Conservation (phyloP, 768 basidiomycete genomes). For the Kwoniella pini region DNA sequence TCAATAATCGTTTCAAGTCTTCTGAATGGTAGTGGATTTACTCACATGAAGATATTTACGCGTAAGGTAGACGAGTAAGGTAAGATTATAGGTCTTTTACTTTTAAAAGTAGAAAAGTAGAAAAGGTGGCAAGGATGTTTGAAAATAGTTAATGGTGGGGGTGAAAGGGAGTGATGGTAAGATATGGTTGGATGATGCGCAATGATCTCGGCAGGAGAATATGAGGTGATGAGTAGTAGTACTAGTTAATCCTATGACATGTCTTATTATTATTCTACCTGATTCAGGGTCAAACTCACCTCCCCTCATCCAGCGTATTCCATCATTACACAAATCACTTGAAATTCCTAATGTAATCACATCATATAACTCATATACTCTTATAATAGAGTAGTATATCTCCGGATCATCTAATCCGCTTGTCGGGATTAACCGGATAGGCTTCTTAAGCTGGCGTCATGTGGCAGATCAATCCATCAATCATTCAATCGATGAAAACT, state of each 20-base stretch:
- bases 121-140: neutral
- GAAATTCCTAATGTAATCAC: too few relatives aligned
- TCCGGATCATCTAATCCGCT: neutral
- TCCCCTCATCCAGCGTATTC: constrained; percentile 4
- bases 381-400: neutral
- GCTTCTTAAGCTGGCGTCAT: too few relatives aligned
- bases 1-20: neutral
- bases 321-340: too few relatives aligned
- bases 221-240: neutral
- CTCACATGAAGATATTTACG: constrained; percentile 18
- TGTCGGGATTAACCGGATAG: constrained; percentile 9
- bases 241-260: neutral
- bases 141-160: neutral
- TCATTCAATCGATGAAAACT: too few relatives aligned
- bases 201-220: neutral
- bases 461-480: neutral
- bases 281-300: constrained; percentile 1
- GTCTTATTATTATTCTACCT: neutral
- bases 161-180: neutral
- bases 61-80: constrained; percentile 13
- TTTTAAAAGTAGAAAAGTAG: neutral
- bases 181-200: constrained; percentile 3
- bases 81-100: neutral
- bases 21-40: neutral
- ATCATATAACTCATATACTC: too few relatives aligned